These are phyloP conservation scores for Chlorokybus atmophyticus DNA, from an alignment of 139 green algal genomes.

Conservation along the genomic window DNA sequence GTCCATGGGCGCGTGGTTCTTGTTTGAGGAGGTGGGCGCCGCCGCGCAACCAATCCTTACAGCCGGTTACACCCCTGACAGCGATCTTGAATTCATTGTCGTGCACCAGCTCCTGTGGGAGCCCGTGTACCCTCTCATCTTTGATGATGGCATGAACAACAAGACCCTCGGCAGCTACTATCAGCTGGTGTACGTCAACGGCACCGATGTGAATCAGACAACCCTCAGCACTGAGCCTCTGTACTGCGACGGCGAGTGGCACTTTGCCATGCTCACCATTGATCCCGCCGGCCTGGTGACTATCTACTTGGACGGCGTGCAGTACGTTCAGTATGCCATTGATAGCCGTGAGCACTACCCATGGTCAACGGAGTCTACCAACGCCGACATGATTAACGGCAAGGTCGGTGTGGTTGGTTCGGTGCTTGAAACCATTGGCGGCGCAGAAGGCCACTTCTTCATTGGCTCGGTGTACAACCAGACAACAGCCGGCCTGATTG, in stretches of 20 bases:
- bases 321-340: not conserved
- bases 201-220: too few relatives aligned
- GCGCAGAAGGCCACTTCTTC: constrained; percentile 10
- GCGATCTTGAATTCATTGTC: too few relatives aligned
- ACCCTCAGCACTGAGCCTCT: not conserved
- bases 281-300: not conserved
- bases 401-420: constrained; percentile 6
- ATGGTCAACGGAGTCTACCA: too few relatives aligned
- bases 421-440: constrained; percentile 2
- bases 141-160: constrained; percentile 9
- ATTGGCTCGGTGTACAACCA: constrained; percentile 3
- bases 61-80: too few relatives aligned
- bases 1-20: constrained; percentile 20
- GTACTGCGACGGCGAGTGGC: constrained; percentile 6
- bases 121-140: not conserved
- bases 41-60: too few relatives aligned
- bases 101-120: constrained; percentile 20
- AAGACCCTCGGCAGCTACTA: not conserved
- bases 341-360: constrained; percentile 5
- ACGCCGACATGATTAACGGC: not conserved
- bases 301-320: constrained; percentile 19
- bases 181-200: constrained; percentile 4
- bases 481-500: constrained; percentile 10
- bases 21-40: too few relatives aligned
- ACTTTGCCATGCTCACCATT: constrained; percentile 15